Evolutionary conservation across 2,329 filamentous ascomycete genomes (phyloP).

Genomic region (Aspergillus fischeri): DNA sequence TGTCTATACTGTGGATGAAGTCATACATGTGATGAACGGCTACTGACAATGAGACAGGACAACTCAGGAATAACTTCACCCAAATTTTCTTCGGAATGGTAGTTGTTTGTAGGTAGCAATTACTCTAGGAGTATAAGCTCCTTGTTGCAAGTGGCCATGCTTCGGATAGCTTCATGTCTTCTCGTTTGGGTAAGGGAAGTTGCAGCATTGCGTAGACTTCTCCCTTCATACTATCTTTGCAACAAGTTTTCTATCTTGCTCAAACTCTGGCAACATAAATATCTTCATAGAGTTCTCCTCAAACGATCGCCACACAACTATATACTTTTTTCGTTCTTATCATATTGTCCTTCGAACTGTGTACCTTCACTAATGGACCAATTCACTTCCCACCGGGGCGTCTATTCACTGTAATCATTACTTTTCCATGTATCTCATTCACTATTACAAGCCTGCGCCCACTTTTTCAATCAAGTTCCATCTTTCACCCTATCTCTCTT

Average conservation of each 20-base stretch:
- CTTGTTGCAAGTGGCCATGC: too few relatives aligned
- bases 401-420: background rate
- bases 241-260: background rate
- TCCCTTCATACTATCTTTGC: background rate
- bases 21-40: background rate
- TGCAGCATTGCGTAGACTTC: background rate
- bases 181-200: background rate
- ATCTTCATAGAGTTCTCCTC: too few relatives aligned
- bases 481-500: background rate
- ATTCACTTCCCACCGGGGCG: background rate
- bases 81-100: background rate
- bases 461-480: background rate
- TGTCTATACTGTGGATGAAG: background rate
- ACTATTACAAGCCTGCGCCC: background rate
- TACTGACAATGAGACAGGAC: background rate
- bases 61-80: background rate
- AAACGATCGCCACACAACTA: background rate
- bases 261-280: background rate
- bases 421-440: background rate
- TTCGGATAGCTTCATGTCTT: background rate
- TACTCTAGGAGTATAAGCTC: too few relatives aligned
- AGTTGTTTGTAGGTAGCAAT: background rate
- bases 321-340: background rate
- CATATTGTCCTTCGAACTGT: background rate
- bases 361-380: background rate